Percentiles rank a stretch among this genome's conserved stretches.
Evolutionary conservation across 1,139 yeast species (phyloP).

Genomic region (Suhomyces panamericanus): DNA sequence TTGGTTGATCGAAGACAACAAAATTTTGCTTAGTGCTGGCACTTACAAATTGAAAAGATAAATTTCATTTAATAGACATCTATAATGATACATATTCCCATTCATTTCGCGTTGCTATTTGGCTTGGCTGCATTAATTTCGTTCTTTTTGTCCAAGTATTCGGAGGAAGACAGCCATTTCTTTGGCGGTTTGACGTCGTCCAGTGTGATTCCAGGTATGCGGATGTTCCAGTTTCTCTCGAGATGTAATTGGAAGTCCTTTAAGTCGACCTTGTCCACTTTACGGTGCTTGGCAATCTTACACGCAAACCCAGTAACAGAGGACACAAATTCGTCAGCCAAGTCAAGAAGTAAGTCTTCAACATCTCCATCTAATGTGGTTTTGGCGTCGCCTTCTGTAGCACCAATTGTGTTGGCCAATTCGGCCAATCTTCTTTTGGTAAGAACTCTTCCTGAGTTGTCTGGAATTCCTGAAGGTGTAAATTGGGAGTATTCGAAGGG

Average conservation of each 20-base stretch:
- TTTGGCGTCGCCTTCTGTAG: conserved; percentile 87
- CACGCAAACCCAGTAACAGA: conserved; percentile 93
- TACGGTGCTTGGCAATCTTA: conserved; percentile 89
- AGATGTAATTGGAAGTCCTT: conserved; percentile 88
- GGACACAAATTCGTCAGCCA: conserved; percentile 93
- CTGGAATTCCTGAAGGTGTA: conserved; percentile 38
- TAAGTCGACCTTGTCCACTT: conserved; percentile 80
- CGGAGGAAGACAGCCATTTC: conserved; percentile 72
- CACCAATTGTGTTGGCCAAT: conserved; percentile 76
- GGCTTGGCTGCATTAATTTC: conserved; percentile 12
- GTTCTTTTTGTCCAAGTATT: conserved; percentile 41
- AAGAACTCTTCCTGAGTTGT: conserved; percentile 73
- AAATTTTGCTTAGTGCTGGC: conserved; percentile 19
- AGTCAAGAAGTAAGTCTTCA: conserved; percentile 82
- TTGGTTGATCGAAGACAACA: conserved; percentile 19
- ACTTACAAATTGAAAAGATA: conserved; percentile 16
- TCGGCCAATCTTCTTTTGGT: conserved; percentile 88
- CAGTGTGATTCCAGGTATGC: conserved; percentile 87
- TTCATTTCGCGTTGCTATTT: conserved; percentile 7
- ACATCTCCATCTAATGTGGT: conserved; percentile 93
- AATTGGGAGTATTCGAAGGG: conserved; percentile 23
- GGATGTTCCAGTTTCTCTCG: conserved; percentile 93
- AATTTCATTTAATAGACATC: neutral
- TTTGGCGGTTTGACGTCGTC: conserved; percentile 87
- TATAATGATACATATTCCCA: conserved; percentile 1